Base-by-base conservation (phyloP, 805 yeast genomes). In the Zygosaccharomyces kombuchaensis region DNA sequence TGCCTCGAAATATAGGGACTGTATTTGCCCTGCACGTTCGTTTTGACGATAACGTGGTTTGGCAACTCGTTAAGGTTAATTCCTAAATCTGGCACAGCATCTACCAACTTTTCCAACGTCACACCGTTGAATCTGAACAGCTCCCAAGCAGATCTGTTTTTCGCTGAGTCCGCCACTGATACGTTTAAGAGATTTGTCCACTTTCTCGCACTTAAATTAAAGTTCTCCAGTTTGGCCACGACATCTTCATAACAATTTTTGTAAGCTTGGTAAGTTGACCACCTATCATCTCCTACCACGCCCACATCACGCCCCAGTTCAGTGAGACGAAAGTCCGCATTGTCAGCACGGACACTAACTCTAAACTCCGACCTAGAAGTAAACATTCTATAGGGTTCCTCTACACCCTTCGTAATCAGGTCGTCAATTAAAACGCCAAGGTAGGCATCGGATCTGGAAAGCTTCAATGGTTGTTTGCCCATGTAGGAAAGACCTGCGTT, bases 331-430 rank as follows among this genome's bases (percentile, higher is more conserved):
- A 77, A 65, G 59, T 95, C 97, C 0, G 99, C 98, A 69, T 93
- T 93, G 63, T 93, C 99, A 0, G 96, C 82, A 48, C 99, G 73
- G 4, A 89, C 87, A 27, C 89, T 82, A 31, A 93, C 80, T 60
- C 99, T 74, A 63, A 88, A 93, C 63, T 93, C 99, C 0, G 96
- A 86, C 41, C 99, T 76, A 5, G 97, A 88, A 0, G 99, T 93
- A 61, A 93, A 93, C 99, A 93, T 93, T 52, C 99, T 72, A 63
- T 93, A 93, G 1, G 99, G 99, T 64, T 93, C 99, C 49, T 82
- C 87, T 1, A 93, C 96, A 14, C 99, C 99, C 63, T 88, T 88
- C 0, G 96, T 90, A 25, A 90, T 84, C 53, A 93, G 72, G 68
- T 93, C 99, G 65, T 93, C 99, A 39, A 93, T 82, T 47, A 93